These are phyloP conservation scores for Mucor ambiguus DNA, from an alignment of 371 early-diverging fungal genomes.

Conservation along the genomic window DNA sequence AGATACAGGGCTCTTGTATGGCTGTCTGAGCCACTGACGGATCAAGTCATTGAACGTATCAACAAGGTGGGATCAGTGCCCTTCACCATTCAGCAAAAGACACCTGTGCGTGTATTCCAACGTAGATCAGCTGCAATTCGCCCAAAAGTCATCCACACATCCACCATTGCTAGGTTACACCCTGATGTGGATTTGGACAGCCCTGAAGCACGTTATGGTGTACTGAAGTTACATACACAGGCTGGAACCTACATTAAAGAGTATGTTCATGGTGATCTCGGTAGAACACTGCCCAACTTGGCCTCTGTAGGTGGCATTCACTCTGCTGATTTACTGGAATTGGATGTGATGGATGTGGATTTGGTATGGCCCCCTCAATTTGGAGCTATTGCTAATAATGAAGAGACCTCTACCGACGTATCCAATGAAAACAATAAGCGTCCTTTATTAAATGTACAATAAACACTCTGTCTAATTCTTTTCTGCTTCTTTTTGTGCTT, in stretches of 20 bases:
- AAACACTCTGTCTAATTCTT: background rate
- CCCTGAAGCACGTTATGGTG: slow-evolving; percentile 51
- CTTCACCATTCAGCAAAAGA: slow-evolving; percentile 83
- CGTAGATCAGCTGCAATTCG: slow-evolving; percentile 79
- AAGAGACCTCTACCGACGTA: background rate
- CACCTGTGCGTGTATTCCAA: slow-evolving; percentile 94
- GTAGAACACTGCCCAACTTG: slow-evolving; percentile 88
- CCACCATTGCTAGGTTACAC: slow-evolving; percentile 35
- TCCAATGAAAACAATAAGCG: slow-evolving; percentile 22
- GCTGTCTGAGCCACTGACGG: slow-evolving; percentile 59
- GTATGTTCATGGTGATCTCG: slow-evolving; percentile 96
- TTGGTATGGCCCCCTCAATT: slow-evolving; percentile 68
- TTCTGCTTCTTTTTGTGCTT: too few species aligned
- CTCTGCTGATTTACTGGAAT: slow-evolving; percentile 79
- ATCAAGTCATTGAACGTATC: slow-evolving; percentile 55
- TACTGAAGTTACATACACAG: slow-evolving; percentile 75
- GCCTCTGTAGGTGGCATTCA: slow-evolving; percentile 62
- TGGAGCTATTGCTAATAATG: background rate
- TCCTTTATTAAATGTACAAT: background rate
- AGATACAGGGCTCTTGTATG: slow-evolving; percentile 81
- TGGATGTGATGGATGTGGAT: slow-evolving; percentile 87
- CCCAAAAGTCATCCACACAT: slow-evolving; percentile 64
- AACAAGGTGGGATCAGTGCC: slow-evolving; percentile 46
- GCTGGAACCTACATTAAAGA: slow-evolving; percentile 99
- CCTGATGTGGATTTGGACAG: slow-evolving; percentile 9